phyloP scores from a whole-genome alignment of 352 stramenopile species.

The Phytopythium sindhum region DNA sequence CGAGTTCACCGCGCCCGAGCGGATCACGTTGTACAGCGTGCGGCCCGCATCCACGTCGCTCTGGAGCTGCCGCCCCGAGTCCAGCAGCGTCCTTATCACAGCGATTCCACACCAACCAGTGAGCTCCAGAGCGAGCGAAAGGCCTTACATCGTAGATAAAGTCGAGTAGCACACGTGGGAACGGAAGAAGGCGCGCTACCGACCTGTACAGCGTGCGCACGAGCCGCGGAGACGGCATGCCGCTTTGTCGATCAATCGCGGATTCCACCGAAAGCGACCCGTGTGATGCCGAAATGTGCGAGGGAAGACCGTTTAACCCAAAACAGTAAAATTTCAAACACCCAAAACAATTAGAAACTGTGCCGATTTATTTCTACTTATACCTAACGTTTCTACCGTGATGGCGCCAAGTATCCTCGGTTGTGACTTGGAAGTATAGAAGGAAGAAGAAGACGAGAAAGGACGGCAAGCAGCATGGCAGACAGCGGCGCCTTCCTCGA shows the following conservation, averaged over 20 bases:
- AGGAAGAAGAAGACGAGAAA: conserved; percentile 8
- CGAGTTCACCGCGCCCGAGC: conserved; percentile 56
- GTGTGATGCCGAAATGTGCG: background rate
- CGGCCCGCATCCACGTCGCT: conserved; percentile 36
- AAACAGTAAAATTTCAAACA: background rate
- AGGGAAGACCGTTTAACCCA: background rate
- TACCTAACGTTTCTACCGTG: too few relatives aligned
- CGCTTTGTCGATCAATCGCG: background rate
- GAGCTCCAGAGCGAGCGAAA: background rate
- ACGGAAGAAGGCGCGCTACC: background rate
- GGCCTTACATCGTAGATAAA: background rate
- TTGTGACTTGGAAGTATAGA: too few relatives aligned
- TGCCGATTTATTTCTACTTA: too few relatives aligned
- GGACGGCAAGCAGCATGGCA: conserved; percentile 2
- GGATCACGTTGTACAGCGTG: conserved; percentile 62
- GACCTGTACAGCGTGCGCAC: conserved; percentile 44
- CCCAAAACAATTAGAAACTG: too few relatives aligned
- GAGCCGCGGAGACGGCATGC: conserved; percentile 20
- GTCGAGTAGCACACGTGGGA: background rate
- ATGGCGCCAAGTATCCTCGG: too few relatives aligned
- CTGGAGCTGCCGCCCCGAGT: conserved; percentile 53
- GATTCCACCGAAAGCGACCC: background rate
- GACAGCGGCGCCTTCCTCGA: conserved; percentile 23
- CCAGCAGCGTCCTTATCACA: conserved; percentile 39
- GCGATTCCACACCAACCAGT: background rate